Conservation (phyloP, 768 basidiomycete species). For the Sistotremastrum niveocremeum region DNA sequence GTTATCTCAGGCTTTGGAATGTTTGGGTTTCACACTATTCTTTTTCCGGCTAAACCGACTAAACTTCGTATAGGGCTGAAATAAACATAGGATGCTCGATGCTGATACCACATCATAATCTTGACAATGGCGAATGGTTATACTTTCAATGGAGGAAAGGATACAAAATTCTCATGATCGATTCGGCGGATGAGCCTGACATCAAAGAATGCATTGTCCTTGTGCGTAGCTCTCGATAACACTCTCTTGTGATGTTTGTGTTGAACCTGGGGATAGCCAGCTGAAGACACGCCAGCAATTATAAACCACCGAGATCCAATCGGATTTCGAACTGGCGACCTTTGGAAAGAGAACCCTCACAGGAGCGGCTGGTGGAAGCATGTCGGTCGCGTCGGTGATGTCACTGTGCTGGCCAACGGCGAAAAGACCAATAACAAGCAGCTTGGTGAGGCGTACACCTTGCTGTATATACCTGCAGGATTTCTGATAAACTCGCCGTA, state of each 20-base stretch:
- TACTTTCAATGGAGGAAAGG: constrained; percentile 2
- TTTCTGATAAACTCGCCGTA: neutral
- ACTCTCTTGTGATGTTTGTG: no score
- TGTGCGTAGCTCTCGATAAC: no score
- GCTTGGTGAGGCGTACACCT: constrained; percentile 8
- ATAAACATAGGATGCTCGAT: constrained; percentile 5
- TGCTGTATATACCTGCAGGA: no score
- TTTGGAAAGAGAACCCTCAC: constrained; percentile 9
- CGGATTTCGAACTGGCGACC: constrained; percentile 11
- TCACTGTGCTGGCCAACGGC: constrained; percentile 18
- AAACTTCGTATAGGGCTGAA: neutral
- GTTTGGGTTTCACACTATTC: no score
- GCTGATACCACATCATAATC: neutral
- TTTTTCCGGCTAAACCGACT: no score
- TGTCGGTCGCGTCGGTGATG: constrained; percentile 11
- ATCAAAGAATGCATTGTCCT: constrained; percentile 9
- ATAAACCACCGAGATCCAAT: constrained; percentile 11
- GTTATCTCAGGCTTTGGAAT: neutral
- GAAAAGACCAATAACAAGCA: constrained; percentile 19
- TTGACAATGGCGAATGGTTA: constrained; percentile 1
- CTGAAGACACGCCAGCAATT: constrained; percentile 9
- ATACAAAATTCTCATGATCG: constrained; percentile 1
- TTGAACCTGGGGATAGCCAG: constrained; percentile 5
- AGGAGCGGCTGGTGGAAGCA: constrained; percentile 7
- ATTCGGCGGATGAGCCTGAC: constrained; percentile 1